A percentile compares a stretch with the other conserved stretches of the same genome.
These are phyloP conservation scores for Annulohypoxylon maeteangense DNA, from an alignment of 495 filamentous ascomycete genomes.

Conservation along the genomic window DNA sequence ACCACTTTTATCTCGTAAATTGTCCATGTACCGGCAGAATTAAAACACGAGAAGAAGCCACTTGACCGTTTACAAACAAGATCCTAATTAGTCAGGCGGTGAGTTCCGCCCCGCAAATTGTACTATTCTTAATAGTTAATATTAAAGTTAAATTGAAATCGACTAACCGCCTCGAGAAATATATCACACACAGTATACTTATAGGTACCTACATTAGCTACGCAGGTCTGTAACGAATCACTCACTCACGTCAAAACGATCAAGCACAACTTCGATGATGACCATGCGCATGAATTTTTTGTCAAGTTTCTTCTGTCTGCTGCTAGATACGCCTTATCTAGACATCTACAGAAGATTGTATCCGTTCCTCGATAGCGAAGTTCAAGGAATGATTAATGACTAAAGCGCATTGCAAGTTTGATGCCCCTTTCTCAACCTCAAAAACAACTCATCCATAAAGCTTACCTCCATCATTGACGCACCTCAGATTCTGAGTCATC, in stretches of 20 bases:
- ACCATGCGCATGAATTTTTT: slow-evolving; percentile 37
- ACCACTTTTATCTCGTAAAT: slow-evolving; percentile 20
- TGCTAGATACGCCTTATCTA: slow-evolving; percentile 44
- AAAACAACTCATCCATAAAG: slow-evolving; percentile 15
- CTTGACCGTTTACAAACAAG: slow-evolving; percentile 16
- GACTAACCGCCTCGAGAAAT: not conserved
- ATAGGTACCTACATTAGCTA: no score
- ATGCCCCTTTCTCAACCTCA: slow-evolving; percentile 19
- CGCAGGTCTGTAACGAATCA: not conserved
- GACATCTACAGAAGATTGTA: slow-evolving; percentile 36
- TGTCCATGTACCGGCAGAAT: slow-evolving; percentile 40
- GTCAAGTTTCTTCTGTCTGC: slow-evolving; percentile 34
- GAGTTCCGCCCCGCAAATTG: slow-evolving; percentile 19
- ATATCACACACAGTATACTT: not conserved
- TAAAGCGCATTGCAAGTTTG: slow-evolving; percentile 34
- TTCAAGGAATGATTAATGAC: slow-evolving; percentile 37
- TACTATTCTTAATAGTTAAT: not conserved
- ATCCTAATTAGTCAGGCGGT: slow-evolving; percentile 31
- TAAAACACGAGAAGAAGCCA: slow-evolving; percentile 26
- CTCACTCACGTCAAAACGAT: not conserved
- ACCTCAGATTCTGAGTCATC: not conserved
- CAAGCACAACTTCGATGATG: slow-evolving; percentile 7
- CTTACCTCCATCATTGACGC: slow-evolving; percentile 17
- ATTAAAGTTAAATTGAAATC: not conserved
- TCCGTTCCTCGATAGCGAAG: slow-evolving; percentile 30